A percentile compares a stretch with the other conserved stretches of the same genome.
These are phyloP conservation scores for Cercospora brassicicola DNA, from an alignment of 2,329 filamentous ascomycete genomes.

Conservation along the genomic window DNA sequence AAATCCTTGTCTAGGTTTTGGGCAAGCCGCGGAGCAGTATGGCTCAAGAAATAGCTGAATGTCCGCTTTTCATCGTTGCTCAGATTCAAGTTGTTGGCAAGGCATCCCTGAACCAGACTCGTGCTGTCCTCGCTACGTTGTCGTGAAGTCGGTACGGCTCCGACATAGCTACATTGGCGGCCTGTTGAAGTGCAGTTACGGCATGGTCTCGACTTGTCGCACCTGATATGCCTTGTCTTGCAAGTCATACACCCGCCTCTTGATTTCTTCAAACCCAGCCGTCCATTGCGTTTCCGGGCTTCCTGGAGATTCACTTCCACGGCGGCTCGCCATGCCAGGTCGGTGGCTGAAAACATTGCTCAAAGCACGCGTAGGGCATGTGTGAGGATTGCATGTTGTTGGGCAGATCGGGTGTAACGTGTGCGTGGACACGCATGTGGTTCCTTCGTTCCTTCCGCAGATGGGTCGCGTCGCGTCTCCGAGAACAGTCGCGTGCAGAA, in stretches of 20 bases:
- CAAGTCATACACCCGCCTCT: constrained; percentile 26
- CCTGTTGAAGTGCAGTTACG: constrained; percentile 55
- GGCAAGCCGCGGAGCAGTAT: constrained; percentile 27
- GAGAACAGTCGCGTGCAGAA: neutral
- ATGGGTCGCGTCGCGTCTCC: neutral
- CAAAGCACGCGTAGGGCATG: neutral
- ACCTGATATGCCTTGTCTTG: constrained; percentile 55
- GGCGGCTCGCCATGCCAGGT: constrained; percentile 19
- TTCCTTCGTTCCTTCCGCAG: neutral
- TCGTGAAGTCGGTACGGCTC: constrained; percentile 43
- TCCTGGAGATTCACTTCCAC: constrained; percentile 20
- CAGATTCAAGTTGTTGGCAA: constrained; percentile 12
- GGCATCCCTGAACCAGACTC: neutral
- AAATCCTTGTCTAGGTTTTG: constrained; percentile 28
- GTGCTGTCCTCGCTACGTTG: neutral
- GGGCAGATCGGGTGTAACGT: neutral
- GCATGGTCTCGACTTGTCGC: constrained; percentile 57
- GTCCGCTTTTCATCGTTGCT: constrained; percentile 19
- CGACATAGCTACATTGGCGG: constrained; percentile 49
- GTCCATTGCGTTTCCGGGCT: constrained; percentile 23
- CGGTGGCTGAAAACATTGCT: neutral
- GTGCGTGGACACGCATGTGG: neutral
- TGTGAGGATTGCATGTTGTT: neutral
- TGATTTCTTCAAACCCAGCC: constrained; percentile 25
- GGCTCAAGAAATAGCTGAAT: constrained; percentile 28